These are phyloP conservation scores for Malassezia pachydermatis DNA, from an alignment of 1,284 basidiomycete genomes.

Conservation along the genomic window DNA sequence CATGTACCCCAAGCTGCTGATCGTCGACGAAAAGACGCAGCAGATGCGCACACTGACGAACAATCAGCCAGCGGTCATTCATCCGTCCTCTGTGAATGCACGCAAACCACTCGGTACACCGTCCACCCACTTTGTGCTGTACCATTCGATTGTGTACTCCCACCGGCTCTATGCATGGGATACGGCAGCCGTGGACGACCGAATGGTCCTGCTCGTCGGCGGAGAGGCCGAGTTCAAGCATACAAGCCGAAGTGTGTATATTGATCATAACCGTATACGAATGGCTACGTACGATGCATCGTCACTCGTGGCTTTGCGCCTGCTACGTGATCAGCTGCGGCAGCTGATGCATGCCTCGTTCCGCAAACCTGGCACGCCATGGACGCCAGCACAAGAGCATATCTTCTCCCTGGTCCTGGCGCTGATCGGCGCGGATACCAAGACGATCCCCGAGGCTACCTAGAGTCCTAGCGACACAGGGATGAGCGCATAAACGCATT, in stretches of 20 bases:
- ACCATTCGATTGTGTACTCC: conserved; percentile 60
- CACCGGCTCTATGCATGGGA: conserved; percentile 92
- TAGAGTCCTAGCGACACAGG: background rate
- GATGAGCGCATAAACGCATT: background rate
- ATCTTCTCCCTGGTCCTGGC: conserved; percentile 5
- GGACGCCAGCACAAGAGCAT: background rate
- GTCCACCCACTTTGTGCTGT: conserved; percentile 30
- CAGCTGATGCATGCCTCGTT: conserved; percentile 56
- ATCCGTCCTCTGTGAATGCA: conserved; percentile 59
- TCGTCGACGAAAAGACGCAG: conserved; percentile 55
- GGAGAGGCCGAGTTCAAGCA: conserved; percentile 87
- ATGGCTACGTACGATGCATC: conserved; percentile 57
- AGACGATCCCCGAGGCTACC: conserved; percentile 1
- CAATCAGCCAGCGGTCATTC: conserved; percentile 70
- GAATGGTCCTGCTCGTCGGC: conserved; percentile 71
- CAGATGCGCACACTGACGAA: conserved; percentile 76
- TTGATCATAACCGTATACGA: conserved; percentile 78
- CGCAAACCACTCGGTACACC: conserved; percentile 7
- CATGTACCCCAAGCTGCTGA: conserved; percentile 81
- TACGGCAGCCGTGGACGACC: conserved; percentile 75
- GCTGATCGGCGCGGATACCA: conserved; percentile 5
- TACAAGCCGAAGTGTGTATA: conserved; percentile 60
- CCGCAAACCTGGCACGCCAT: conserved; percentile 16
- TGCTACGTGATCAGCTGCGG: conserved; percentile 61
- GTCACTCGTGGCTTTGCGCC: conserved; percentile 67